Evolutionary conservation across 2,329 filamentous ascomycete species (phyloP).

Genomic region (Microdochium paspali): DNA sequence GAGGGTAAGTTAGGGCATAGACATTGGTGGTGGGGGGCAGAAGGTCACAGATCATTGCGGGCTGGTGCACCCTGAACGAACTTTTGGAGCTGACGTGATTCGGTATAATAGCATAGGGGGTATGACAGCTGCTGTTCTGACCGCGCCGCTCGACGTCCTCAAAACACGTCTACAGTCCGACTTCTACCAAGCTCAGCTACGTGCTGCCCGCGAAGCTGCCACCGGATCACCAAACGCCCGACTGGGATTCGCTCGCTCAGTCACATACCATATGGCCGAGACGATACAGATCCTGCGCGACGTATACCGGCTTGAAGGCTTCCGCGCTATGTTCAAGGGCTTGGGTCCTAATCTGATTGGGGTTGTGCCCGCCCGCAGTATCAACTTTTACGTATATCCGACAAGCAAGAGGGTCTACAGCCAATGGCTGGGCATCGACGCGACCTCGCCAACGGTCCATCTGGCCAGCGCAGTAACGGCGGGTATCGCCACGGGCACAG

Average conservation of each 20-base stretch:
- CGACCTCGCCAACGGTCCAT: conserved; percentile 68
- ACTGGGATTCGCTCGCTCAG: conserved; percentile 56
- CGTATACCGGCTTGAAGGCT: conserved; percentile 74
- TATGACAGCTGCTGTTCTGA: conserved; percentile 88
- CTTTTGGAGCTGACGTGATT: conserved; percentile 4
- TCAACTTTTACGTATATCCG: conserved; percentile 91
- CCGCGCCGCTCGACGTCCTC: conserved; percentile 85
- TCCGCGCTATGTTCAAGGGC: conserved; percentile 85
- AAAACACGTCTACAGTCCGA: conserved; percentile 91
- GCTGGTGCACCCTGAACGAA: no score
- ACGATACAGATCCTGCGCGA: conserved; percentile 77
- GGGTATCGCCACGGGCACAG: conserved; percentile 78
- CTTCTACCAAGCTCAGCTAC: conserved; percentile 81
- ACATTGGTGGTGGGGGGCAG: background rate
- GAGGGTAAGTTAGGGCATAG: conserved; percentile 54
- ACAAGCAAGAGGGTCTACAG: conserved; percentile 81
- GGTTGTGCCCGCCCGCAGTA: conserved; percentile 79
- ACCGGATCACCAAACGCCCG: conserved; percentile 25
- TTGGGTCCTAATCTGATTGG: conserved; percentile 84
- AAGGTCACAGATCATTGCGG: no score
- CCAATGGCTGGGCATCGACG: conserved; percentile 60
- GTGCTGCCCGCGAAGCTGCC: conserved; percentile 53
- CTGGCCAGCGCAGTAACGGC: conserved; percentile 67
- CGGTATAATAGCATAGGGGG: conserved; percentile 59
- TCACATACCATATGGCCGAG: conserved; percentile 68